Conservation (phyloP, 805 yeast genomes). For the Cyberlindnera amylophila region DNA sequence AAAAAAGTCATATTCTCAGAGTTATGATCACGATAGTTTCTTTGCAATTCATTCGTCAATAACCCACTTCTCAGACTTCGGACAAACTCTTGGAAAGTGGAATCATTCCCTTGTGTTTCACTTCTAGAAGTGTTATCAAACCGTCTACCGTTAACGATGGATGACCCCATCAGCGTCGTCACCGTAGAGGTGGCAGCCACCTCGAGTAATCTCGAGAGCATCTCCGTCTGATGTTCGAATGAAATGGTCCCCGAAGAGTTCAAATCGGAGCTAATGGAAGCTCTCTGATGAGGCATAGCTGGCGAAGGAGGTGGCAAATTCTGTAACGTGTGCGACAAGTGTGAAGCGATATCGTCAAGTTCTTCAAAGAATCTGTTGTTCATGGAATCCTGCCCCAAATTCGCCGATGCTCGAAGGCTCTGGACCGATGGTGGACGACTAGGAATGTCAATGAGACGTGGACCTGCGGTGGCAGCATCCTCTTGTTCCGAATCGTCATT, state of each 20-base stretch:
- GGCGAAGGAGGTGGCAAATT: slow-evolving; percentile 1
- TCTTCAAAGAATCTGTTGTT: slow-evolving; percentile 19
- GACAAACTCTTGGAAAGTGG: slow-evolving; percentile 44
- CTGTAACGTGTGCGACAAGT: slow-evolving; percentile 9
- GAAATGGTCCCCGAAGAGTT: slow-evolving; percentile 10
- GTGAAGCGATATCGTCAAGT: slow-evolving; percentile 23
- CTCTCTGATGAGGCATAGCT: background rate
- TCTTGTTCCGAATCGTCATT: background rate
- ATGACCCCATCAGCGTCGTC: slow-evolving; percentile 33
- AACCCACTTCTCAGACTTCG: slow-evolving; percentile 38
- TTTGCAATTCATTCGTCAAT: slow-evolving; percentile 35
- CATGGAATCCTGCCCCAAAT: background rate
- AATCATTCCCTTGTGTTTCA: slow-evolving; percentile 5
- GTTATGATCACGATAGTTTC: slow-evolving; percentile 15
- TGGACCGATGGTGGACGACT: background rate
- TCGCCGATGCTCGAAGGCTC: background rate
- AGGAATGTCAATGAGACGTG: background rate
- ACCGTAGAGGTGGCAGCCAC: slow-evolving; percentile 45
- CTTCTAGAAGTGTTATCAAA: slow-evolving; percentile 27
- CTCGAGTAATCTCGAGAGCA: slow-evolving; percentile 40
- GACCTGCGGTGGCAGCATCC: background rate
- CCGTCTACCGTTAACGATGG: slow-evolving; percentile 26
- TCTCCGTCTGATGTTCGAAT: slow-evolving; percentile 34
- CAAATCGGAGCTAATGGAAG: slow-evolving; percentile 8
- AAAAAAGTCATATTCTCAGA: slow-evolving; percentile 32